A percentile compares a stretch with the other conserved stretches of the same genome.
phyloP scores from a whole-genome alignment of 306 rosid genomes.

The Urtica urens region DNA sequence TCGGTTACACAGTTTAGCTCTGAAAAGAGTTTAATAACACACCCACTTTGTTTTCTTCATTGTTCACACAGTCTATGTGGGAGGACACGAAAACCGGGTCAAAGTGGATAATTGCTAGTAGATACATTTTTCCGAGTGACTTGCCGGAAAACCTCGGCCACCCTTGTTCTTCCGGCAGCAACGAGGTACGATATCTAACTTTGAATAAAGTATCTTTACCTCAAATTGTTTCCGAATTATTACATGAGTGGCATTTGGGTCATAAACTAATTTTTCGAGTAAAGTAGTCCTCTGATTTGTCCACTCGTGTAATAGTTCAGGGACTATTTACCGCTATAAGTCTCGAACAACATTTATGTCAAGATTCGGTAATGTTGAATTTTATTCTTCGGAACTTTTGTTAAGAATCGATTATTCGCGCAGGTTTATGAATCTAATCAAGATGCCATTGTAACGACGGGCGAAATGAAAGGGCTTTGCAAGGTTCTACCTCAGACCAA shows the following conservation, averaged over 20 bases:
- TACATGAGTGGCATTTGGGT: background rate
- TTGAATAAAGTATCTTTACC: background rate
- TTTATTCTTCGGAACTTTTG: background rate
- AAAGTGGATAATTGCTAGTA: constrained; percentile 54
- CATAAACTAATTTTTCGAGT: background rate
- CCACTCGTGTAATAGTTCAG: no score
- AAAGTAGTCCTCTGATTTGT: background rate
- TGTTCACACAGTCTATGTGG: constrained; percentile 74
- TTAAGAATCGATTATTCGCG: constrained; percentile 11
- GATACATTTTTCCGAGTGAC: constrained; percentile 73
- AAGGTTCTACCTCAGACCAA: constrained; percentile 63
- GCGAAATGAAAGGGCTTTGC: constrained; percentile 64
- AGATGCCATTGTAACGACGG: constrained; percentile 50
- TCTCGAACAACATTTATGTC: no score
- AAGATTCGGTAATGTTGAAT: background rate
- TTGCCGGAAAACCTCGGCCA: constrained; percentile 62
- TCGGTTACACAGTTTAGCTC: constrained; percentile 1
- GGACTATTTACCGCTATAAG: no score
- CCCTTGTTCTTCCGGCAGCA: constrained; percentile 64
- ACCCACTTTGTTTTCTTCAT: constrained; percentile 14
- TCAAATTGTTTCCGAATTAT: background rate
- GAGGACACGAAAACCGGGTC: constrained; percentile 64
- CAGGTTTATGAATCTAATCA: constrained; percentile 81
- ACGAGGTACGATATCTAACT: constrained; percentile 49
- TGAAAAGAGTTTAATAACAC: constrained; percentile 2